phyloP scores from a whole-genome alignment of 75 land plant species.

The Pinus albicaulis region DNA sequence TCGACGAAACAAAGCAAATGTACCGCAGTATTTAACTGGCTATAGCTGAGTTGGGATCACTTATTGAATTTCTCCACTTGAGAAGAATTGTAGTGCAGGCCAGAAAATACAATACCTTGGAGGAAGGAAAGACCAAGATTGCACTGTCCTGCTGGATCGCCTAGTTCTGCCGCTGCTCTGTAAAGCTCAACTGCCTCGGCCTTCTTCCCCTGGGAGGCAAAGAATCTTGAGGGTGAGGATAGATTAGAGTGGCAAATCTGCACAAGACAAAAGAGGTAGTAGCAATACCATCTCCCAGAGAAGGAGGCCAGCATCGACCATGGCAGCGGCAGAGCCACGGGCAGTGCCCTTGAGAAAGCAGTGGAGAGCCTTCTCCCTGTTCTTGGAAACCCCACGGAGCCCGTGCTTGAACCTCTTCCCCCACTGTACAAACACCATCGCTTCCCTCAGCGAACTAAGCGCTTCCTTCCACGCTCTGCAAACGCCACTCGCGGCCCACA shows the following conservation, averaged over 20 bases:
- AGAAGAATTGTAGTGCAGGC: background rate
- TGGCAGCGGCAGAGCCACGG: conserved; percentile 82
- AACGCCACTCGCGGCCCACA: conserved; percentile 63
- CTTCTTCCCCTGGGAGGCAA: conserved; percentile 37
- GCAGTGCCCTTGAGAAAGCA: conserved; percentile 70
- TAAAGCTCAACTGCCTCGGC: conserved; percentile 57
- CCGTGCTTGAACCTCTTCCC: conserved; percentile 91
- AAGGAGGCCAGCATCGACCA: conserved; percentile 91
- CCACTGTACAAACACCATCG: conserved; percentile 58
- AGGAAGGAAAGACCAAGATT: conserved; percentile 77
- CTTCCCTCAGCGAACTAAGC: conserved; percentile 74
- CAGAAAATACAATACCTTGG: conserved; percentile 36
- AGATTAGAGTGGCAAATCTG: background rate
- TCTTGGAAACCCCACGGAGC: conserved; percentile 42
- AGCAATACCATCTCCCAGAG: conserved; percentile 67
- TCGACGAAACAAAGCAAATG: no score
- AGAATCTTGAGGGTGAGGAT: background rate
- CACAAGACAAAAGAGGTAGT: background rate
- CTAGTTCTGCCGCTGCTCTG: conserved; percentile 69
- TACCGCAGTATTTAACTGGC: no score
- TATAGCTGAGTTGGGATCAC: no score
- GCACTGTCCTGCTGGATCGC: conserved; percentile 78
- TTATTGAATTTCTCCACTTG: background rate
- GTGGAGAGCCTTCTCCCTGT: conserved; percentile 61
- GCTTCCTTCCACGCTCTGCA: conserved; percentile 80